Evolutionary conservation across 306 rosid genomes (phyloP), one percentile per base, ranked within the genome.

Genomic region (Rosa rugosa): DNA sequence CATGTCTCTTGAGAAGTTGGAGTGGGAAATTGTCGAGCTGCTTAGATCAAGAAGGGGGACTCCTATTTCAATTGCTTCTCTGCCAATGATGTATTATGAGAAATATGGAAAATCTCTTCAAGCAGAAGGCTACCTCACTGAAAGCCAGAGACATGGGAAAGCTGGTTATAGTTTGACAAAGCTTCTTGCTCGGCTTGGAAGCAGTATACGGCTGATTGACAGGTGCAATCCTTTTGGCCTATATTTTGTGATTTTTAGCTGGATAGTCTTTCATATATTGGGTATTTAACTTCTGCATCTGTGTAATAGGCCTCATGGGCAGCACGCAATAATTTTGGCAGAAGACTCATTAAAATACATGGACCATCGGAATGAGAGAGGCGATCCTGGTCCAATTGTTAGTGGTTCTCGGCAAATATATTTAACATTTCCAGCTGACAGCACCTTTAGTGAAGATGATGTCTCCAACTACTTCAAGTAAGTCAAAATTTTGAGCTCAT

Each of bases 71-170:
- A 92, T 94, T 80, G 98, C 97, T 83, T 90, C 98, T 5, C 79
- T 94, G 74, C 98, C 98, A 63, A 84, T 86, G 85, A 86, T 91
- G 62, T 94, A 94, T 77, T 89, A 80, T 87, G 98, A 90, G 4
- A 92, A 78, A 63, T 94, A 88, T 68, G 90, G 89, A n/a, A 94
- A 84, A 80, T 84, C 83, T 45, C 90, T 94, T 57, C 97, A 88
- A 80, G 98, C 94, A 1, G 96, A 94, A 1, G 97, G 98, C 3
- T 94, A 94, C 83, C 87, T 89, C 16, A 89, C 97, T 8, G 98
- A 94, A 87, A 94, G 96, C 87, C 96, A 92, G 82, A 80, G 97
- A 79, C 96, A 90, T 69, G 98, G 97, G 6, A 94, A 94, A 76
- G 91, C 92, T 14, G 98, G 98, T 80, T 89, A 84, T 83, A 94